Evolutionary conservation across 768 basidiomycete species (phyloP), one percentile per base, ranked within the genome.

Genomic region (Mycena galopus): DNA sequence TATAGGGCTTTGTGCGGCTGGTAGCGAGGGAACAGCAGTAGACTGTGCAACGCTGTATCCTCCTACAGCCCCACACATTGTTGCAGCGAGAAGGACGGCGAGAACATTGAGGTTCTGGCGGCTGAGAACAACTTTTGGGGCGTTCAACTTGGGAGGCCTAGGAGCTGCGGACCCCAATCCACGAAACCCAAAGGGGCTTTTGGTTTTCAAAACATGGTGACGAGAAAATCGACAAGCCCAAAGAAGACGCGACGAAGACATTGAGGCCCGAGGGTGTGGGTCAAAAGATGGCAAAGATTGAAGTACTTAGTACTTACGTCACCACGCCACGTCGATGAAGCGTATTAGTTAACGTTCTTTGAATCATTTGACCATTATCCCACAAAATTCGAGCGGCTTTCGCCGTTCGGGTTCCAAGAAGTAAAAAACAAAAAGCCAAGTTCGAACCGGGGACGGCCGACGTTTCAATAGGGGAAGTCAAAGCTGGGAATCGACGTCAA

Each of bases 1-100:
- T 19, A 75, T 76, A 7, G 81, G 80, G 21, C 37, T 10, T n/a
- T 29, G 33, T 16, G 33, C 30, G 6, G 10, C 4, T 30, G 47
- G 29, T 7, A 27, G 21, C 21, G n/a, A 21, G 12, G 55, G 11
- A 29, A 16, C 35, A 19, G 7, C 67, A 68, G 67, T 60, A 29
- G 67, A 60, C 1, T 33, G 67, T 8, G 67, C 67, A n/a, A 68
- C 51, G 23, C 47, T 51, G 35, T 68, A 68, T 27, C 67, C 67
- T 3, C 47, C 67, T 21, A 68, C 67, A 5, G 67, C 67, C 7
- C 67, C 67, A 35, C 67, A 68, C 58, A 60, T 51, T 2, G 67
- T 60, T 17, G 67, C 30, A 12, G 67, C 67, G 25, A 68, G 67
- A 35, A 68, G 67, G 8, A 61, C 58, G 12, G 67, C 67, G 35